phyloP scores from a whole-genome alignment of 345 rosid genomes.

The Firmiana major region DNA sequence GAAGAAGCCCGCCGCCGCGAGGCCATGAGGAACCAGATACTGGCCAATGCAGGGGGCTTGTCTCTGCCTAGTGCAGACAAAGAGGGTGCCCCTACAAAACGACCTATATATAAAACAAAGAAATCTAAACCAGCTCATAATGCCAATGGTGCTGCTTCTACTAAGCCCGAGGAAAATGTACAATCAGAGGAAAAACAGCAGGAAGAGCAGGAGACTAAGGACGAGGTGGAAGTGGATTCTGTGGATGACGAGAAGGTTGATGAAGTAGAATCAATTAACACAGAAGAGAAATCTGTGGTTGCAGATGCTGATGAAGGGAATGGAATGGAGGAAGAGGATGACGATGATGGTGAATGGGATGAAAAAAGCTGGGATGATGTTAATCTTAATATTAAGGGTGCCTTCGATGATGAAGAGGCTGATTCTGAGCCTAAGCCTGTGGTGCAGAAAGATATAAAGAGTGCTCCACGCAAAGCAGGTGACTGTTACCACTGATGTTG shows the following conservation, averaged over 20 bases:
- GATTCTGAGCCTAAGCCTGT: slow-evolving; percentile 55
- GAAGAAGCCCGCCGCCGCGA: slow-evolving; percentile 78
- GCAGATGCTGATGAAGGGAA: slow-evolving; percentile 46
- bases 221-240: slow-evolving; percentile 43
- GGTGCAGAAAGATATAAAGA: slow-evolving; percentile 52
- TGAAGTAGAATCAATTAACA: slow-evolving; percentile 33
- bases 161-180: slow-evolving; percentile 40
- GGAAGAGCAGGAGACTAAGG: slow-evolving; percentile 31
- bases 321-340: slow-evolving; percentile 73
- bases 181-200: slow-evolving; percentile 42
- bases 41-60: slow-evolving; percentile 49
- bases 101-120: slow-evolving; percentile 77
- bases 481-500: not conserved
- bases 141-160: slow-evolving; percentile 49
- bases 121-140: slow-evolving; percentile 63
- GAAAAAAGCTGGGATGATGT: slow-evolving; percentile 95
- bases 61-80: slow-evolving; percentile 43
- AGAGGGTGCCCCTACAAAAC: slow-evolving; percentile 53
- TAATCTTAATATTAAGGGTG: slow-evolving; percentile 67
- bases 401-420: slow-evolving; percentile 87
- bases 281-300: slow-evolving; percentile 45
- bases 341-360: slow-evolving; percentile 89
- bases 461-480: slow-evolving; percentile 43
- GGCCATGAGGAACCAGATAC: slow-evolving; percentile 81
- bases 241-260: slow-evolving; percentile 45